These are phyloP conservation scores for Hyaloscypha bicolor DNA, from an alignment of 495 filamentous ascomycete genomes.

Conservation along the genomic window DNA sequence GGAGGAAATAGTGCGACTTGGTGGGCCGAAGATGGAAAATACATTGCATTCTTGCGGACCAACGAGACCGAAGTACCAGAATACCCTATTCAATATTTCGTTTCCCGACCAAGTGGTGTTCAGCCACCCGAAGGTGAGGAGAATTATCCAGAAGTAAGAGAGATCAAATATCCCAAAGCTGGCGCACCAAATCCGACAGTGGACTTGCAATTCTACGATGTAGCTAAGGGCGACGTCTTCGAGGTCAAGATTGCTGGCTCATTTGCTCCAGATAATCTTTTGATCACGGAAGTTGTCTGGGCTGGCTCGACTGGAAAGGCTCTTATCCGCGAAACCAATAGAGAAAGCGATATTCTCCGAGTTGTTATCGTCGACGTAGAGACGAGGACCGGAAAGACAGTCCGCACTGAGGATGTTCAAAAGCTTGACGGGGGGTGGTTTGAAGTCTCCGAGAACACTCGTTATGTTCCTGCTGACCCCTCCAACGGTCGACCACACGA, in stretches of 20 bases:
- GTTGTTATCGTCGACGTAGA: slow-evolving; percentile 84
- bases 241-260: slow-evolving; percentile 74
- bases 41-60: slow-evolving; percentile 86
- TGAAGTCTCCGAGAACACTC: slow-evolving; percentile 85
- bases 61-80: slow-evolving; percentile 91
- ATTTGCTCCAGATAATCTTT: slow-evolving; percentile 76
- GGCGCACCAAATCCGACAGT: slow-evolving; percentile 93
- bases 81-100: slow-evolving; percentile 92
- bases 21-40: slow-evolving; percentile 90
- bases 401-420: slow-evolving; percentile 75
- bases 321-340: slow-evolving; percentile 87
- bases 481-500: slow-evolving; percentile 74
- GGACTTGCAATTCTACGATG: slow-evolving; percentile 84
- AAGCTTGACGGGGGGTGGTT: slow-evolving; percentile 95
- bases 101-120: slow-evolving; percentile 82
- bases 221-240: slow-evolving; percentile 78
- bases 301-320: slow-evolving; percentile 71
- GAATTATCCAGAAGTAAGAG: slow-evolving; percentile 83
- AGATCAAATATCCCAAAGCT: slow-evolving; percentile 97
- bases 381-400: slow-evolving; percentile 72
- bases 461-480: slow-evolving; percentile 83
- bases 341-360: slow-evolving; percentile 88
- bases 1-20: slow-evolving; percentile 79
- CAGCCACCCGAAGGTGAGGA: slow-evolving; percentile 73
- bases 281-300: slow-evolving; percentile 95